These are phyloP conservation scores for Boletus rex-veris DNA, from an alignment of 768 basidiomycete genomes.

Conservation along the genomic window DNA sequence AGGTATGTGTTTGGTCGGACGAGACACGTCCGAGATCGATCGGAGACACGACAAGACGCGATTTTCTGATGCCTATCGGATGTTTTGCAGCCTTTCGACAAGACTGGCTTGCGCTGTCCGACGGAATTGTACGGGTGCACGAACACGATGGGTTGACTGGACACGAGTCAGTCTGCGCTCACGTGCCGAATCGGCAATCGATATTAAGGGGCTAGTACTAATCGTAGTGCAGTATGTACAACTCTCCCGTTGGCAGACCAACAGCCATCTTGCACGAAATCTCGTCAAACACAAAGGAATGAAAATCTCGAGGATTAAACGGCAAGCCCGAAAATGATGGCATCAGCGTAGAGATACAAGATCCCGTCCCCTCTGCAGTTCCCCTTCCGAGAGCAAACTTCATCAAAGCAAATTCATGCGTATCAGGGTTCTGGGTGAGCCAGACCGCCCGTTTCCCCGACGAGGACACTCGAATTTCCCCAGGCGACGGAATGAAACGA, in stretches of 20 bases:
- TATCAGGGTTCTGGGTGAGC: constrained; percentile 8
- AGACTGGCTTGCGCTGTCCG: too few species aligned
- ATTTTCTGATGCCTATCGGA: background rate
- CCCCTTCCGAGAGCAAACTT: constrained; percentile 40
- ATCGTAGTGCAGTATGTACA: constrained; percentile 44
- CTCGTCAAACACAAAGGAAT: constrained; percentile 54
- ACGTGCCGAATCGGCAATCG: constrained; percentile 18
- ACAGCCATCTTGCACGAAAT: constrained; percentile 49
- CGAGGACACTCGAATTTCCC: constrained; percentile 15
- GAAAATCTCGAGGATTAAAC: constrained; percentile 44
- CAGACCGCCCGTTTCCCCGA: constrained; percentile 23
- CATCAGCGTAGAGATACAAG: constrained; percentile 35
- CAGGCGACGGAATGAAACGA: constrained; percentile 7
- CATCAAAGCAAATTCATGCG: constrained; percentile 46
- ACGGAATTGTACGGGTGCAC: background rate
- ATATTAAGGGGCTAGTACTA: constrained; percentile 24
- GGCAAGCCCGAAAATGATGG: constrained; percentile 48
- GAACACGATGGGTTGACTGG: background rate
- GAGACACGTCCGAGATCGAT: constrained; percentile 20
- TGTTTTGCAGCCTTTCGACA: background rate
- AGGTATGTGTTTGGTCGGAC: constrained; percentile 13
- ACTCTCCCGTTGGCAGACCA: constrained; percentile 49
- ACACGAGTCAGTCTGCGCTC: constrained; percentile 17
- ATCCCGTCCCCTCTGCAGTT: constrained; percentile 1
- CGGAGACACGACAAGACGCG: constrained; percentile 1